Percentiles rank a stretch among this genome's conserved stretches.
phyloP scores from a whole-genome alignment of 768 basidiomycete species.

The Xanthoconium stramineum region DNA sequence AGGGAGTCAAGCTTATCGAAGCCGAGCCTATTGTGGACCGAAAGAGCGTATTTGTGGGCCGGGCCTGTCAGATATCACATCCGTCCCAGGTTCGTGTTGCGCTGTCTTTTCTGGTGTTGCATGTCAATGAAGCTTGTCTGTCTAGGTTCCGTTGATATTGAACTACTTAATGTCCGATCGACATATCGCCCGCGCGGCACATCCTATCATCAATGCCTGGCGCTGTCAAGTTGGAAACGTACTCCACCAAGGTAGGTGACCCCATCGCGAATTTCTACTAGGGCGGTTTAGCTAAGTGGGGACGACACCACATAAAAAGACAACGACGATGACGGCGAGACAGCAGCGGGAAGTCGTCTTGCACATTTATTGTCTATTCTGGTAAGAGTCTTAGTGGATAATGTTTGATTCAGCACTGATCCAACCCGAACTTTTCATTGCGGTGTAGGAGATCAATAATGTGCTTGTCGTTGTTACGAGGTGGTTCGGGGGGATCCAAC shows the following conservation, averaged over 20 bases:
- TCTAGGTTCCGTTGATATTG: conserved; percentile 67
- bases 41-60: conserved; percentile 82
- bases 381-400: conserved; percentile 37
- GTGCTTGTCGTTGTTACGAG: conserved; percentile 91
- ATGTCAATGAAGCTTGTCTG: neutral
- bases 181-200: conserved; percentile 70
- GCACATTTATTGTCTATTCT: conserved; percentile 90
- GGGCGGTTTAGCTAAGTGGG: neutral
- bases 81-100: conserved; percentile 58
- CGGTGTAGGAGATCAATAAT: conserved; percentile 65
- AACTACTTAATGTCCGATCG: conserved; percentile 67
- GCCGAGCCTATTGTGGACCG: conserved; percentile 83
- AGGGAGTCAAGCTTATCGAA: conserved; percentile 62
- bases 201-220: conserved; percentile 83
- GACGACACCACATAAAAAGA: conserved; percentile 43
- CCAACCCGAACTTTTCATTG: neutral
- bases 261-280: neutral
- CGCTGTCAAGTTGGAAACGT: conserved; percentile 64
- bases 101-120: neutral
- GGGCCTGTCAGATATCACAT: conserved; percentile 76
- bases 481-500: conserved; percentile 88
- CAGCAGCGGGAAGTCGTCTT: conserved; percentile 85
- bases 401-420: neutral
- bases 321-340: conserved; percentile 94
- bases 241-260: conserved; percentile 65